Conservation (phyloP, 192 early-diverging fungal genomes). For the Coemansia sp. region DNA sequence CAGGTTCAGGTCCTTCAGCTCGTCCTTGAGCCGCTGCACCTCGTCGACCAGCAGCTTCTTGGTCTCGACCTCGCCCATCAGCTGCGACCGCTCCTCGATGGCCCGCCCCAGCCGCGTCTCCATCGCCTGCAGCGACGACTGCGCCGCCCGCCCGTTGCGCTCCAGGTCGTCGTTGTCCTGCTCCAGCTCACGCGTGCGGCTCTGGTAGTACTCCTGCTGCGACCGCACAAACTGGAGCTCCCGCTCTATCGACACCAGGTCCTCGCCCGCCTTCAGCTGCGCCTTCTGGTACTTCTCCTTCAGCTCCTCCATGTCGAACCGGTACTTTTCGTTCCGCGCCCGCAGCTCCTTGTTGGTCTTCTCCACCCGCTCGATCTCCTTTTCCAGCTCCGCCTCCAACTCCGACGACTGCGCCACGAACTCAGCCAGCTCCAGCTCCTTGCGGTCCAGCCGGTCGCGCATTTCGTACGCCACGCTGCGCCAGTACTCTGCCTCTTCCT, state of each 20-base stretch:
- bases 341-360: slow-evolving; percentile 58
- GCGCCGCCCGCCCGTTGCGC: slow-evolving; percentile 60
- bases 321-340: slow-evolving; percentile 57
- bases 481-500: slow-evolving; percentile 68
- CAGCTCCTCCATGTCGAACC: slow-evolving; percentile 63
- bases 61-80: slow-evolving; percentile 60
- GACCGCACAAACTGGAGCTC: slow-evolving; percentile 67
- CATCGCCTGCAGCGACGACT: slow-evolving; percentile 61
- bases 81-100: slow-evolving; percentile 60
- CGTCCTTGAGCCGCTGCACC: slow-evolving; percentile 72
- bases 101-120: slow-evolving; percentile 67
- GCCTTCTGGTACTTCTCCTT: slow-evolving; percentile 66
- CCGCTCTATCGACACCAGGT: slow-evolving; percentile 62
- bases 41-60: slow-evolving; percentile 66
- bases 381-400: slow-evolving; percentile 65
- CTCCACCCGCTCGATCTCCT: slow-evolving; percentile 66
- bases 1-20: slow-evolving; percentile 57
- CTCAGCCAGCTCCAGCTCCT: slow-evolving; percentile 56
- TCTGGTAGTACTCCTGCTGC: slow-evolving; percentile 63
- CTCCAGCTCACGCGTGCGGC: slow-evolving; percentile 67
- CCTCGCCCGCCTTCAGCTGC: slow-evolving; percentile 60
- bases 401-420: slow-evolving; percentile 63
- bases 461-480: slow-evolving; percentile 48
- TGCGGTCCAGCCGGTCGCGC: slow-evolving; percentile 53
- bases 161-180: slow-evolving; percentile 76